Conservation (phyloP, 1,284 basidiomycete genomes). For the Ganoderma sinense region DNA sequence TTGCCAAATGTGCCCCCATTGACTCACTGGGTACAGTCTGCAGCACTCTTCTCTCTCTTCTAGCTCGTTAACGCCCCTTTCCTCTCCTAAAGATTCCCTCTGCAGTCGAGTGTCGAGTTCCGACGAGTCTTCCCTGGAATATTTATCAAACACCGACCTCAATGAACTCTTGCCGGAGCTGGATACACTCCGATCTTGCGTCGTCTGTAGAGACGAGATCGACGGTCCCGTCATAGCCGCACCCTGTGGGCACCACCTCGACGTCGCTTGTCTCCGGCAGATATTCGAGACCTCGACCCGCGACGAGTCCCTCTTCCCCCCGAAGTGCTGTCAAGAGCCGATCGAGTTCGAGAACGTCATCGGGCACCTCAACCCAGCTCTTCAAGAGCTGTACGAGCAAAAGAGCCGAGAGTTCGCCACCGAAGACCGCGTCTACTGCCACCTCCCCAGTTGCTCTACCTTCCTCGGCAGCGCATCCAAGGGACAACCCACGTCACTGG, state of each 20-base stretch:
- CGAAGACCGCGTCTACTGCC: constrained; percentile 30
- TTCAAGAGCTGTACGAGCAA: constrained; percentile 9
- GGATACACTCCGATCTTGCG: constrained; percentile 11
- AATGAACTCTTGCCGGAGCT: neutral
- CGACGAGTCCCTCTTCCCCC: constrained; percentile 32
- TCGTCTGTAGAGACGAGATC: constrained; percentile 26
- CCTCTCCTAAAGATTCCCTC: neutral
- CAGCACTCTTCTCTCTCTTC: neutral
- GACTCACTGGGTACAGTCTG: neutral
- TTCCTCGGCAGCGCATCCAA: constrained; percentile 23
- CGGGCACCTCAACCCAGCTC: constrained; percentile 7
- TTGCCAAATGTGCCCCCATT: neutral
- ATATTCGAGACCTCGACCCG: constrained; percentile 30
- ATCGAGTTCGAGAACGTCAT: constrained; percentile 24
- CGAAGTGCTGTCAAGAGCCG: constrained; percentile 28
- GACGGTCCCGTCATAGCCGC: constrained; percentile 8
- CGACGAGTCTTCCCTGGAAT: neutral
- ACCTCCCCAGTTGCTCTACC: constrained; percentile 22
- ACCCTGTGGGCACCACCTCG: constrained; percentile 30
- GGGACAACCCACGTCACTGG: neutral
- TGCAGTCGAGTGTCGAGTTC: neutral
- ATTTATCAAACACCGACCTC: neutral
- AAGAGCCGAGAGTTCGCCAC: constrained; percentile 25
- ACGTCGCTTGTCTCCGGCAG: constrained; percentile 25
- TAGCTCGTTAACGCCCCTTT: neutral